These are phyloP conservation scores for Biscogniauxia sp. DNA, from an alignment of 2,329 filamentous ascomycete species.

Conservation along the genomic window DNA sequence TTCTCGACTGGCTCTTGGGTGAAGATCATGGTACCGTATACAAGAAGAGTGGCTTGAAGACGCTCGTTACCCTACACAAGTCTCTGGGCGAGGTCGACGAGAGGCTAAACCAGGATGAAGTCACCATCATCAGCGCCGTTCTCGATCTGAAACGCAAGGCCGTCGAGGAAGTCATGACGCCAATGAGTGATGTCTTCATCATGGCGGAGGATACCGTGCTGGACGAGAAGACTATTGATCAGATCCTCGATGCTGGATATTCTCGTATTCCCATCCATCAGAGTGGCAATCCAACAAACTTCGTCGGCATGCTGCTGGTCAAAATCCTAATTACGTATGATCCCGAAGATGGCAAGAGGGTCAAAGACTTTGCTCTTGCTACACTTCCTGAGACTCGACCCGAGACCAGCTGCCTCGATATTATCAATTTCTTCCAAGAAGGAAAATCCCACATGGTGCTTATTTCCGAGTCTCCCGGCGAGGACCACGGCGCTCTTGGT, in stretches of 20 bases:
- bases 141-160: constrained; percentile 95
- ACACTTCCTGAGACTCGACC: constrained; percentile 93
- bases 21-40: constrained; percentile 96
- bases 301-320: constrained; percentile 95
- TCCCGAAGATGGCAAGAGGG: constrained; percentile 83
- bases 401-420: constrained; percentile 94
- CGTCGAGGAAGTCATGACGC: constrained; percentile 95
- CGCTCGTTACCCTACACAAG: constrained; percentile 90
- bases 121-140: constrained; percentile 97
- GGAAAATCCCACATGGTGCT: constrained; percentile 99
- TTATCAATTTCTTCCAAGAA: constrained; percentile 99
- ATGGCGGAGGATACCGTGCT: constrained; percentile 94
- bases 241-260: constrained; percentile 89
- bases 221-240: constrained; percentile 92
- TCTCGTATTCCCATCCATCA: constrained; percentile 94
- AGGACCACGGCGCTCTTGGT: constrained; percentile 83
- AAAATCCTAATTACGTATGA: constrained; percentile 99
- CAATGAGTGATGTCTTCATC: constrained; percentile 95
- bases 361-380: constrained; percentile 87
- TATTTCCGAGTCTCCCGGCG: constrained; percentile 86
- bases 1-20: constrained; percentile 89
- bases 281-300: constrained; percentile 78
- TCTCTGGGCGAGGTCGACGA: constrained; percentile 84
- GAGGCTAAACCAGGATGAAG: constrained; percentile 92
- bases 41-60: constrained; percentile 97